A percentile compares a stretch with the other conserved stretches of the same genome.
phyloP scores from a whole-genome alignment of 257 asterid species.

The Ballota nigra region DNA sequence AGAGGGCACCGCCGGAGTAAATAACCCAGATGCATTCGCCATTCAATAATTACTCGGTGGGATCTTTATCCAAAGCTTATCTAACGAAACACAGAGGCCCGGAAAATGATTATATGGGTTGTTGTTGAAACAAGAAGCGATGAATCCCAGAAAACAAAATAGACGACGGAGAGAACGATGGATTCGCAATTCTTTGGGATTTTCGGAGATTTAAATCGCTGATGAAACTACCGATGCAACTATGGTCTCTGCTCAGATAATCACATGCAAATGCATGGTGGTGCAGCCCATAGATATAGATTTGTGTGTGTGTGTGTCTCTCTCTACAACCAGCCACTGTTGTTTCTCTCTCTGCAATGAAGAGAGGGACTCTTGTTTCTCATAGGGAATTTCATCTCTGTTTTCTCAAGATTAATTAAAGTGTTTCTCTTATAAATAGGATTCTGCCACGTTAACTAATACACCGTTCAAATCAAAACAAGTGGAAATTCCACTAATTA shows the following conservation, averaged over 20 bases:
- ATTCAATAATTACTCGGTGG: conserved; percentile 32
- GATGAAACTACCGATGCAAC: conserved; percentile 28
- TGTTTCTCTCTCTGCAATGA: not conserved
- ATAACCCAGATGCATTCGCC: conserved; percentile 65
- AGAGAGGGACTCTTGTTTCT: conserved; percentile 4
- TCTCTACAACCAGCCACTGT: conserved; percentile 11
- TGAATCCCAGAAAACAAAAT: conserved; percentile 15
- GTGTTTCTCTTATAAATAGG: conserved; percentile 5
- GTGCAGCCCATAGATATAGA: conserved; percentile 2
- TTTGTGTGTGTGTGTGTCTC: not conserved
- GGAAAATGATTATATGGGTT: not conserved
- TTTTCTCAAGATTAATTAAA: conserved; percentile 1
- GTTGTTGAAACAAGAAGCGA: not conserved
- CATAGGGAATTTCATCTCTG: conserved; percentile 7
- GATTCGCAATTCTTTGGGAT: conserved; percentile 25
- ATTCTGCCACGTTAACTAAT: conserved; percentile 9
- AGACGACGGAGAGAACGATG: conserved; percentile 19
- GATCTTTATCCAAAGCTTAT: conserved; percentile 16
- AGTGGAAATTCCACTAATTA: too few species aligned
- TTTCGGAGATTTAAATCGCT: conserved; percentile 13
- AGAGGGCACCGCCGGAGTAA: conserved; percentile 46
- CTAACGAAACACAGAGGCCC: not conserved
- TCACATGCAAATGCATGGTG: conserved; percentile 37
- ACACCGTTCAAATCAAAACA: not conserved
- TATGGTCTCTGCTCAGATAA: not conserved